Conservation (phyloP, 163 green algal genomes). For the Chloromonas sp. region DNA sequence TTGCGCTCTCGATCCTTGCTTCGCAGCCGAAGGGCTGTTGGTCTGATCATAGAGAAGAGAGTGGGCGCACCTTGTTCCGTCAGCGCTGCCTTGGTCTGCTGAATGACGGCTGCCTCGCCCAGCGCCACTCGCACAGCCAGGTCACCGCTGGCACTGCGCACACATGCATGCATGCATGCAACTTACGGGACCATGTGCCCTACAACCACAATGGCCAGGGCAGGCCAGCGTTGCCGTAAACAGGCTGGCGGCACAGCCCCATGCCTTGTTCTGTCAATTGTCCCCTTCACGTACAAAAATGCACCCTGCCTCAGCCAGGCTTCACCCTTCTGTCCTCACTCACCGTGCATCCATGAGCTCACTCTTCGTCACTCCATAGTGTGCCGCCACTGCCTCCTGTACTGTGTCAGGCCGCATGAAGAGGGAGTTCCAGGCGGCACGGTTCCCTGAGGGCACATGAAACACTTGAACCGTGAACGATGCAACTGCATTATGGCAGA, state of each 20-base stretch:
- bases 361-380: constrained; percentile 75
- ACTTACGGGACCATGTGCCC: too few species aligned
- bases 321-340: not conserved
- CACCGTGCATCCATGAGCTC: constrained; percentile 48
- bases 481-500: not conserved
- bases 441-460: constrained; percentile 39
- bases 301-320: too few species aligned
- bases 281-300: too few species aligned
- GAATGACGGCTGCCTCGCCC: constrained; percentile 88
- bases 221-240: not conserved
- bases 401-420: constrained; percentile 95
- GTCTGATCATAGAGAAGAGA: too few species aligned
- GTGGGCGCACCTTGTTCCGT: constrained; percentile 39
- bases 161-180: too few species aligned
- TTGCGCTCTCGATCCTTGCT: too few species aligned
- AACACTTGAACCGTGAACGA: not conserved
- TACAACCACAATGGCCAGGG: too few species aligned
- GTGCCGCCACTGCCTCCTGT: constrained; percentile 79
- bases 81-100: constrained; percentile 84
- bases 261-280: too few species aligned
- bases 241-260: not conserved
- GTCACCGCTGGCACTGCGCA: constrained; percentile 43
- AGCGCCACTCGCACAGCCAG: constrained; percentile 88
- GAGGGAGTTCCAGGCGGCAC: constrained; percentile 86
- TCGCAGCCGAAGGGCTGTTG: too few species aligned